A percentile compares a stretch with the other conserved stretches of the same genome.
phyloP scores from a whole-genome alignment of 148 eudicot species.

The Fagopyrum homotropicum region DNA sequence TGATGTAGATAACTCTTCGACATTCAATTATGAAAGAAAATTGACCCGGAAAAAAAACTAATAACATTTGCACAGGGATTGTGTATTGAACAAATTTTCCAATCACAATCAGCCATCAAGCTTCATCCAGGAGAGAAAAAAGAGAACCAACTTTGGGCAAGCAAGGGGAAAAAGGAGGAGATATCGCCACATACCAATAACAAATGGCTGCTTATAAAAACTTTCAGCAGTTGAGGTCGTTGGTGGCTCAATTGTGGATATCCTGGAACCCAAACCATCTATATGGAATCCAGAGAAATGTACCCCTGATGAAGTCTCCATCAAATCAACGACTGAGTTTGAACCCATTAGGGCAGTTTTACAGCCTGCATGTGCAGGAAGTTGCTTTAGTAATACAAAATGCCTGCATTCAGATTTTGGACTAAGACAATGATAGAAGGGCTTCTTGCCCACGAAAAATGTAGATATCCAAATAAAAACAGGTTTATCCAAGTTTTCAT shows the following conservation, averaged over 20 bases:
- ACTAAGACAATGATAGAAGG: neutral
- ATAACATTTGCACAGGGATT: neutral
- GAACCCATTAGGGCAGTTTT: conserved; percentile 52
- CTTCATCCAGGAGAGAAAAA: neutral
- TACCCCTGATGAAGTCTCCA: conserved; percentile 77
- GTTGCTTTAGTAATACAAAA: neutral
- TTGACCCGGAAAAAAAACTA: neutral
- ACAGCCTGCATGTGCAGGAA: conserved; percentile 1
- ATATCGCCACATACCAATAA: conserved; percentile 55
- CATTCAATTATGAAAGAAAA: neutral
- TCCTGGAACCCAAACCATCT: conserved; percentile 40
- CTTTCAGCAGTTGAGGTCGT: conserved; percentile 58
- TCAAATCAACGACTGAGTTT: conserved; percentile 58
- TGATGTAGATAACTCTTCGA: neutral
- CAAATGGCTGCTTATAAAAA: conserved; percentile 73
- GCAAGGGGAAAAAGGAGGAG: neutral
- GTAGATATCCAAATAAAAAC: neutral
- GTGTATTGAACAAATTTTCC: neutral
- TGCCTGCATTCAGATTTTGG: neutral
- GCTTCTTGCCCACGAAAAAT: neutral
- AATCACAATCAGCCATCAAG: neutral
- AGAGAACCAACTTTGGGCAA: neutral
- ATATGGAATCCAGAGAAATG: conserved; percentile 96
- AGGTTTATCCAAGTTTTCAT: neutral
- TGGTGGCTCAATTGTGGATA: conserved; percentile 48